Base-by-base conservation (phyloP, 2,329 filamentous ascomycete genomes). In the Fusarium sp. region DNA sequence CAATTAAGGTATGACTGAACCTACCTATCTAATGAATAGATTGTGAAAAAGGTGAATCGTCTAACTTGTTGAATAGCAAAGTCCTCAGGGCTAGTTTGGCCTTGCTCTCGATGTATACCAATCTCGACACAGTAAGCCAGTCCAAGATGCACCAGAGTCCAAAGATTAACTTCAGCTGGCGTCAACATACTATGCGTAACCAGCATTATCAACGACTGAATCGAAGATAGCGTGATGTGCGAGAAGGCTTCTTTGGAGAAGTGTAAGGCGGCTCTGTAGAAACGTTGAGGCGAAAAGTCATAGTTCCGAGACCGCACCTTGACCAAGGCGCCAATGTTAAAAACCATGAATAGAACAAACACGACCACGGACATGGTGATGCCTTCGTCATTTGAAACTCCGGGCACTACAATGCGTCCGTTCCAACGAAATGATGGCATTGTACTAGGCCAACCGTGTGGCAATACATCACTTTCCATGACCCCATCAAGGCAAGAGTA, bases 71-170 rank as follows among this genome's bases (percentile, higher is more conserved):
- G 52, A n/a, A 55, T 55, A 14, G 65, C 60, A 3, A 44, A 38
- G 5, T 68, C 68, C 2, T 51, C 45, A 1, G 52, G 38, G 6
- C n/a, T 66, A 43, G 22, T 45, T 49, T 19, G 54, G 21, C 31
- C 19, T n/a, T 75, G 71, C 55, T 80, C 77, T 34, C 77, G 72
- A 51, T 81, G 79, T 6, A 81, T 67, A 7, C 80, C 79, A 8
- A 81, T 55, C 39, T 81, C 80, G 9, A 81, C 73, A 24, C 76
- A 78, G 57, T 81, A 75, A 2, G 79, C 78, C 63, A 80, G 76
- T 7, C 76, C 79, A 45, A 80, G 64, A 51, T 81, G 77, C 0
- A 70, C 67, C 6, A 80, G 57, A 1, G 79, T 80, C 78, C 79
- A 81, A 1, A 80, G 71, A 45, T 80, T 78, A 8, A 77, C 59